Evolutionary conservation across 2,329 filamentous ascomycete species (phyloP).

Genomic region (Bipolaris oryzae): DNA sequence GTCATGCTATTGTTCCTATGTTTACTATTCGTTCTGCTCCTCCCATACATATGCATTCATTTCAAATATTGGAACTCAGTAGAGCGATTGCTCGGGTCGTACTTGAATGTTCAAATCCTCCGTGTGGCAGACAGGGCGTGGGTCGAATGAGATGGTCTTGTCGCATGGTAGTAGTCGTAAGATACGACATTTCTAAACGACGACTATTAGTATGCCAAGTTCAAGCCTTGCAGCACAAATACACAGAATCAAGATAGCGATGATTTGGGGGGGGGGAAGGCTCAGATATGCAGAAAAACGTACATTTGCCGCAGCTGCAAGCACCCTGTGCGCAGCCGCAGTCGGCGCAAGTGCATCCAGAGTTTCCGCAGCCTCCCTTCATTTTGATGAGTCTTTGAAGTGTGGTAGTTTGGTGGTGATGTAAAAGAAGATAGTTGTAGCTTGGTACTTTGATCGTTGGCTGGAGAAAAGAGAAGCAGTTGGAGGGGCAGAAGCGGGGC

Average conservation of each 20-base stretch:
- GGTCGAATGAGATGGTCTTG: background rate
- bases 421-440: slow-evolving; percentile 9
- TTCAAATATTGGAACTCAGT: background rate
- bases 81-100: background rate
- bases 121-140: background rate
- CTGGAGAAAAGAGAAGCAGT: slow-evolving; percentile 9
- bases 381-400: slow-evolving; percentile 30
- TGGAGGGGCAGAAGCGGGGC: slow-evolving; percentile 23
- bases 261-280: background rate
- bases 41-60: slow-evolving; percentile 1
- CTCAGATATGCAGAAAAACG: background rate
- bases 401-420: slow-evolving; percentile 11
- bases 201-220: background rate
- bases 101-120: background rate
- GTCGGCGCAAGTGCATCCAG: slow-evolving; percentile 44
- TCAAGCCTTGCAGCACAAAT: background rate
- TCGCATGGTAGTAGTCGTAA: slow-evolving; percentile 3
- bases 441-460: slow-evolving; percentile 16
- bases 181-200: slow-evolving; percentile 1
- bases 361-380: slow-evolving; percentile 43
- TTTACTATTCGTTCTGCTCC: background rate
- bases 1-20: slow-evolving; percentile 2
- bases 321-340: slow-evolving; percentile 41
- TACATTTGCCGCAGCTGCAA: slow-evolving; percentile 39
- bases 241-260: background rate